Evolutionary conservation across 2,329 filamentous ascomycete species (phyloP), one percentile per base, ranked within the genome.

Genomic region (Truncatella angustata): DNA sequence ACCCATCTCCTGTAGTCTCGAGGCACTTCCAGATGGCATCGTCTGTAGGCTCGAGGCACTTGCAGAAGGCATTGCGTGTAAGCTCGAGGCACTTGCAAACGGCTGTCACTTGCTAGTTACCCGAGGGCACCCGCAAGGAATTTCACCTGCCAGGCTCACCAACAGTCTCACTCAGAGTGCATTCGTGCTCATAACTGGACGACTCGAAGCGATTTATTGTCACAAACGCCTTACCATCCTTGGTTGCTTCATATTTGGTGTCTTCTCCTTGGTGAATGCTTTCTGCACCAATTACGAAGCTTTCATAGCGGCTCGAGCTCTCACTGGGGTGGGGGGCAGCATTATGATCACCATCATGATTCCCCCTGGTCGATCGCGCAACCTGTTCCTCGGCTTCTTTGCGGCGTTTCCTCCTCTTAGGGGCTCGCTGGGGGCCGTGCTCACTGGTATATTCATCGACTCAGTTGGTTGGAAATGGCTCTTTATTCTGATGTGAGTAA

Each of bases 181-280:
- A 2, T 80, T 82, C 53, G 77, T 82, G 14, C 64, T 82, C 18
- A 39, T 39, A 0, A 74, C 72, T 5, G 79, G 79, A 5, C 73
- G 79, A 1, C 64, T 82, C 1, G 79, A 78, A 0, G 74, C 77
- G 42, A 66, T 82, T 1, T 79, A 75, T 55, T 80, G 80, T 4
- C 78, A 81, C 59, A 75, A 76, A 49, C 69, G 68, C 4, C 62
- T 80, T 14, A 67, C 80, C 1, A 58, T 79, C 1, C 51, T 69
- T 49, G 80, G 78, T 6, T 72, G 69, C 7, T 58, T 61, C 6
- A 70, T 73, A 58, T 72, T 77, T 20, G 58, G 67, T 4, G 14
- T 77, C 5, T 79, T 73, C 55, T 72, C 73, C 0, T 58, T 80
- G 1, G 63, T 66, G 10, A 74, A 70, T 44, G 75, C 70, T 0